Evolutionary conservation across 2,329 filamentous ascomycete species (phyloP).

Genomic region (Colletotrichum abscissum): DNA sequence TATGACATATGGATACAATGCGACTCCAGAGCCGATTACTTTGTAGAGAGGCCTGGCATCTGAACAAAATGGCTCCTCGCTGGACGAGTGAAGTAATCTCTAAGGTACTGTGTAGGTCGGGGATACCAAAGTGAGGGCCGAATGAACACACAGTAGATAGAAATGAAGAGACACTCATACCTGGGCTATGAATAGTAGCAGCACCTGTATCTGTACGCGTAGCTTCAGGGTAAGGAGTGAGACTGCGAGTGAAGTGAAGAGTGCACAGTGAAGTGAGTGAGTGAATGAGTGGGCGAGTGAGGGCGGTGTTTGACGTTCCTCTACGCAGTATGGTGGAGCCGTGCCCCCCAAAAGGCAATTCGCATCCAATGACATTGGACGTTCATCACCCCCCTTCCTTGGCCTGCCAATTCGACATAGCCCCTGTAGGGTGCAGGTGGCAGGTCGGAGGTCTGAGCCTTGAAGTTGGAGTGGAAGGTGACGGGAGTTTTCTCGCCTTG

Average conservation of each 20-base stretch:
- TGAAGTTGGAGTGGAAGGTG: too few relatives aligned
- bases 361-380: not conserved
- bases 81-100: too few relatives aligned
- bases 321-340: not conserved
- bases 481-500: not conserved
- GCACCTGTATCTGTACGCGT: not conserved
- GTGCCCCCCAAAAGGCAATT: not conserved
- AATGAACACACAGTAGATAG: not conserved
- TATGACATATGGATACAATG: not conserved
- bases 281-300: not conserved
- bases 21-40: not conserved
- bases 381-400: not conserved
- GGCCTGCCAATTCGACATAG: not conserved
- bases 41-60: too few relatives aligned
- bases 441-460: not conserved
- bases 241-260: too few relatives aligned
- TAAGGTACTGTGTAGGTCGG: too few relatives aligned
- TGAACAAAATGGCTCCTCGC: too few relatives aligned
- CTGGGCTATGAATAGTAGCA: not conserved
- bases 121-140: not conserved
- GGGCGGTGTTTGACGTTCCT: not conserved
- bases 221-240: not conserved
- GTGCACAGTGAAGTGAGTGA: not conserved
- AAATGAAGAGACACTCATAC: not conserved
- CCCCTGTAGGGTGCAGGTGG: not conserved